A percentile compares a stretch with the other conserved stretches of the same genome.
These are phyloP conservation scores for Crataegus laevigata DNA, from an alignment of 306 rosid species.

Conservation along the genomic window DNA sequence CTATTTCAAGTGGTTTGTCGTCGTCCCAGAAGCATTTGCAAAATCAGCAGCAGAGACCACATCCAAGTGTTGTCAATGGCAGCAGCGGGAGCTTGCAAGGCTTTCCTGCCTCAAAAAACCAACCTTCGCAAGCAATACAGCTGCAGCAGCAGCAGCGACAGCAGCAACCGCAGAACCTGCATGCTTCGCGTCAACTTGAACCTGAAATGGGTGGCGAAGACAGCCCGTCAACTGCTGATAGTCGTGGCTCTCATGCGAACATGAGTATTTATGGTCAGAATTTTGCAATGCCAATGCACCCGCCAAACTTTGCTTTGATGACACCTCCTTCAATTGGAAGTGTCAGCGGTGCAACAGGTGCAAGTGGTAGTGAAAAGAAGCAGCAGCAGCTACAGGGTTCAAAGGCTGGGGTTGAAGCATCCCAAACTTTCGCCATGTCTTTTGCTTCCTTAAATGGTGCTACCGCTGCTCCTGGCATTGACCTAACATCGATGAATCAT, in stretches of 20 bases:
- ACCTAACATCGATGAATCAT: conserved; percentile 62
- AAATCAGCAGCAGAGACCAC: conserved; percentile 71
- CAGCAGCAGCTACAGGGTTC: conserved; percentile 50
- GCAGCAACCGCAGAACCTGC: conserved; percentile 49
- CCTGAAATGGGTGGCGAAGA: conserved; percentile 78
- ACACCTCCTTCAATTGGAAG: conserved; percentile 42
- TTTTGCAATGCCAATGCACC: conserved; percentile 66
- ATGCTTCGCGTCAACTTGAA: conserved; percentile 58
- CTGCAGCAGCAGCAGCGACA: conserved; percentile 45
- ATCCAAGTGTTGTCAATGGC: conserved; percentile 37
- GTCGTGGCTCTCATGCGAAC: conserved; percentile 47
- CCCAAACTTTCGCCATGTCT: conserved; percentile 75
- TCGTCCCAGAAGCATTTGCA: conserved; percentile 84
- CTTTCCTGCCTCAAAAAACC: conserved; percentile 62
- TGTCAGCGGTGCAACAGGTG: conserved; percentile 20
- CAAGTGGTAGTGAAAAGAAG: conserved; percentile 64
- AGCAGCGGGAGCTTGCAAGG: conserved; percentile 61
- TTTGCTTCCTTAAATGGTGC: conserved; percentile 69
- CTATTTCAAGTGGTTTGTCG: conserved; percentile 60
- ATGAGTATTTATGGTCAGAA: conserved; percentile 68
- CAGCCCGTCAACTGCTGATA: conserved; percentile 81
- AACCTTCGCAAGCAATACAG: conserved; percentile 42
- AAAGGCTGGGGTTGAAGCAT: conserved; percentile 52
- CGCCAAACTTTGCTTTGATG: conserved; percentile 68
- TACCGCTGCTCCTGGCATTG: conserved; percentile 49